These are phyloP conservation scores for Clavispora fructus DNA, from an alignment of 805 yeast species.

Conservation along the genomic window DNA sequence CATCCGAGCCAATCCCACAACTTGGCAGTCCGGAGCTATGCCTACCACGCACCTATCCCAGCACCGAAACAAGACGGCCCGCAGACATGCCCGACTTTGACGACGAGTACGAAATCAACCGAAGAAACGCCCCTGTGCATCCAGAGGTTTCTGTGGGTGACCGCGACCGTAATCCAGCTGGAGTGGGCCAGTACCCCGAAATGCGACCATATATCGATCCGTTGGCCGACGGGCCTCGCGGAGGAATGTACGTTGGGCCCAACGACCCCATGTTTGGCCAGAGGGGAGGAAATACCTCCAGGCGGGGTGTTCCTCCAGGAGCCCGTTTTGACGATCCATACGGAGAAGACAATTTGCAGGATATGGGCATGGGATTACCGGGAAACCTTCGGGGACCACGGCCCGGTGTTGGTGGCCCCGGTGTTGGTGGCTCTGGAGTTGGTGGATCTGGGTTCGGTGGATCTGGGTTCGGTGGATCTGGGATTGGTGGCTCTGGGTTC, in stretches of 20 bases:
- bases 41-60: neutral
- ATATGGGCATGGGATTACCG: slow-evolving; percentile 43
- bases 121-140: neutral
- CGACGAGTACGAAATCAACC: slow-evolving; percentile 43
- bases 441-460: too few relatives aligned
- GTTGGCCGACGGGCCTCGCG: slow-evolving; percentile 21
- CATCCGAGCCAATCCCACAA: too few relatives aligned
- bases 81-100: slow-evolving; percentile 48
- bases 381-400: slow-evolving; percentile 13
- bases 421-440: too few relatives aligned
- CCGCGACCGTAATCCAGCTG: slow-evolving; percentile 46
- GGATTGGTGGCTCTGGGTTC: slow-evolving; percentile 8
- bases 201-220: slow-evolving; percentile 44
- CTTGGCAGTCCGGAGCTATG: too few relatives aligned
- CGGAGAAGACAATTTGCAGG: slow-evolving; percentile 39
- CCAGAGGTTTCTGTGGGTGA: slow-evolving; percentile 40
- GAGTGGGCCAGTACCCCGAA: slow-evolving; percentile 36
- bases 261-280: slow-evolving; percentile 48
- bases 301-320: slow-evolving; percentile 40
- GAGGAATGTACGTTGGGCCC: slow-evolving; percentile 53
- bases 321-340: slow-evolving; percentile 51
- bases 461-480: too few relatives aligned
- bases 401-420: too few relatives aligned
- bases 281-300: slow-evolving; percentile 19
- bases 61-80: slow-evolving; percentile 9